A percentile compares a stretch with the other conserved stretches of the same genome.
Conservation (phyloP, 192 early-diverging fungal genomes). For the Thamnidium elegans region DNA sequence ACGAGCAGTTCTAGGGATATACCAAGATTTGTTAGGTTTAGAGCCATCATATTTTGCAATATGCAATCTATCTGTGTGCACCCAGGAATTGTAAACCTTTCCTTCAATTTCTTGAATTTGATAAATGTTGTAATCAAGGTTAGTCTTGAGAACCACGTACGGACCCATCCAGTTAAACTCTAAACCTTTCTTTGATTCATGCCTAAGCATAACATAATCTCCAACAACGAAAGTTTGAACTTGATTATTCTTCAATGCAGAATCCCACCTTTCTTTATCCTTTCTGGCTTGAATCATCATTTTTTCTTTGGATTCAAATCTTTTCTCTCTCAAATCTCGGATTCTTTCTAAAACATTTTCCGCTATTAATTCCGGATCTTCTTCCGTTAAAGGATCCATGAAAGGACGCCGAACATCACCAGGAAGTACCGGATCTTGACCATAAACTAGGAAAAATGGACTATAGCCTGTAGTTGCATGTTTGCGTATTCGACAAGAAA, state of each 20-base stretch:
- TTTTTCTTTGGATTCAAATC: neutral
- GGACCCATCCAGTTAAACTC: constrained; percentile 14
- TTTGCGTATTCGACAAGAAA: constrained; percentile 21
- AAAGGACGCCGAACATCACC: constrained; percentile 4
- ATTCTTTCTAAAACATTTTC: neutral
- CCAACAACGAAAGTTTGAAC: neutral
- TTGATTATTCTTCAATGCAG: neutral
- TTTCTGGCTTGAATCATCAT: neutral
- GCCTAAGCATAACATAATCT: neutral
- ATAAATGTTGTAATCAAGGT: neutral
- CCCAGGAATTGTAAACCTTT: constrained; percentile 4
- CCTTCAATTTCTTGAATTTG: constrained; percentile 2
- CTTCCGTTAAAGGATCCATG: neutral
- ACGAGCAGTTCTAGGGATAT: neutral
- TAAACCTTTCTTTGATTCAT: constrained; percentile 1
- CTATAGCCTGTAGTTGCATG: neutral
- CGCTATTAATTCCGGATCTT: neutral
- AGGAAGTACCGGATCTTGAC: constrained; percentile 12
- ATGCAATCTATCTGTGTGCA: neutral
- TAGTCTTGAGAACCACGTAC: neutral
- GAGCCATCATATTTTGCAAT: neutral
- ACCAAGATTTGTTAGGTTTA: neutral
- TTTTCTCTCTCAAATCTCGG: neutral
- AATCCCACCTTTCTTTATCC: constrained; percentile 9
- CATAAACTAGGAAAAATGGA: constrained; percentile 21